Percentiles rank a stretch among this genome's conserved stretches.
Conservation (phyloP, 352 stramenopile species). For the Phytophthora vignae region DNA sequence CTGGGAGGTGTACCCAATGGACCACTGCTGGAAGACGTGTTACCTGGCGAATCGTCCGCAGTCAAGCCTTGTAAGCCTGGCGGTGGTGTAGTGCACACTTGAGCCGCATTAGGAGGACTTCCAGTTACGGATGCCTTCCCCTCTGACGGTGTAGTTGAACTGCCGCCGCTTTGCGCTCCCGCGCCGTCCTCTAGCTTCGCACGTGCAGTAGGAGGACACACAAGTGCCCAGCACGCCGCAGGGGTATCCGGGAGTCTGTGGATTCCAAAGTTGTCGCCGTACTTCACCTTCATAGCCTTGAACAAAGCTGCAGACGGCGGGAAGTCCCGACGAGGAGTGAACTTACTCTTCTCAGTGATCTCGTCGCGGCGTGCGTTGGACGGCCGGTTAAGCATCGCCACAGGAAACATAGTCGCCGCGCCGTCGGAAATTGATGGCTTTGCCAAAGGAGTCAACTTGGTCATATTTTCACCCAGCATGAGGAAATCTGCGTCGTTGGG, state of each 20-base stretch:
- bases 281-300: slow-evolving; percentile 87
- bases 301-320: slow-evolving; percentile 84
- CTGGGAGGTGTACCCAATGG: background rate
- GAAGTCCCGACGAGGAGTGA: slow-evolving; percentile 82
- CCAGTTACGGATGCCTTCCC: slow-evolving; percentile 15
- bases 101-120: background rate
- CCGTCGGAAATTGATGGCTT: slow-evolving; percentile 72
- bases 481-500: slow-evolving; percentile 62
- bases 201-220: slow-evolving; percentile 63
- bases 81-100: background rate
- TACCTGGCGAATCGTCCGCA: background rate
- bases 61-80: slow-evolving; percentile 3
- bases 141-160: slow-evolving; percentile 8
- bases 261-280: slow-evolving; percentile 81
- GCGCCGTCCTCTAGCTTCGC: slow-evolving; percentile 67
- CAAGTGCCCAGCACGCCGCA: slow-evolving; percentile 81
- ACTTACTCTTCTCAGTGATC: slow-evolving; percentile 85
- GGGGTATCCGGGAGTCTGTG: slow-evolving; percentile 77
- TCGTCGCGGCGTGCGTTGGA: slow-evolving; percentile 72
- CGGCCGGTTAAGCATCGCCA: slow-evolving; percentile 59
- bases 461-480: slow-evolving; percentile 69
- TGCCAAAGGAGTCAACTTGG: slow-evolving; percentile 58
- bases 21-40: slow-evolving; percentile 19
- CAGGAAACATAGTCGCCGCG: slow-evolving; percentile 79
- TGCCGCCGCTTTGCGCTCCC: slow-evolving; percentile 14